Evolutionary conservation across 2,329 filamentous ascomycete genomes (phyloP).

Genomic region (Diplodia sapinea): DNA sequence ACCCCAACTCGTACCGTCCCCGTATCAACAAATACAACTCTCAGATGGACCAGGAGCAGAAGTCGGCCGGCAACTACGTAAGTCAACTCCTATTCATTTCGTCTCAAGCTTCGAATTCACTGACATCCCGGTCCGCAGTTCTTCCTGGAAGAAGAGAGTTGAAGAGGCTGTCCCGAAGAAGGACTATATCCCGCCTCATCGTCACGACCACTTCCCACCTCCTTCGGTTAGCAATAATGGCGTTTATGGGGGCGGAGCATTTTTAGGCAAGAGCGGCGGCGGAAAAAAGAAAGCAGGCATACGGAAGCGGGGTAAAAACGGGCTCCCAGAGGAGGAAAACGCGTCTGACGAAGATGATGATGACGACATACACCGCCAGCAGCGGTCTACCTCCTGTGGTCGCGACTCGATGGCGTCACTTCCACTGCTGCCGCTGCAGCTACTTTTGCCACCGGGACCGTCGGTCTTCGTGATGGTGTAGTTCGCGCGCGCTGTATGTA

Average conservation of each 20-base stretch:
- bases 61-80: slow-evolving; percentile 88
- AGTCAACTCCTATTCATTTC: slow-evolving; percentile 48
- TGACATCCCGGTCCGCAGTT: slow-evolving; percentile 61
- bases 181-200: slow-evolving; percentile 43
- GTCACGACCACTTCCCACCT: slow-evolving; percentile 25
- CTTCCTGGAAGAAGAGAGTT: slow-evolving; percentile 89
- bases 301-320: slow-evolving; percentile 44
- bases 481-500: slow-evolving; percentile 27
- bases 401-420: slow-evolving; percentile 36
- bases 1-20: slow-evolving; percentile 92
- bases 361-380: slow-evolving; percentile 62
- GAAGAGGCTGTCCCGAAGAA: slow-evolving; percentile 66
- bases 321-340: slow-evolving; percentile 59
- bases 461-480: slow-evolving; percentile 51
- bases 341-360: slow-evolving; percentile 68
- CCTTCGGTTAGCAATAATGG: slow-evolving; percentile 20
- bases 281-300: slow-evolving; percentile 44
- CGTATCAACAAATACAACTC: slow-evolving; percentile 98
- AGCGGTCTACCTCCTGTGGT: slow-evolving; percentile 68
- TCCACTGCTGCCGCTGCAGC: neutral
- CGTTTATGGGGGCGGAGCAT: slow-evolving; percentile 28
- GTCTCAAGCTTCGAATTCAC: neutral
- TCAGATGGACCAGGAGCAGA: slow-evolving; percentile 98
- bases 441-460: neutral
- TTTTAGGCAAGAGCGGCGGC: slow-evolving; percentile 25